A percentile compares a stretch with the other conserved stretches of the same genome.
Conservation (phyloP, 768 basidiomycete genomes). For the Suillus subluteus region DNA sequence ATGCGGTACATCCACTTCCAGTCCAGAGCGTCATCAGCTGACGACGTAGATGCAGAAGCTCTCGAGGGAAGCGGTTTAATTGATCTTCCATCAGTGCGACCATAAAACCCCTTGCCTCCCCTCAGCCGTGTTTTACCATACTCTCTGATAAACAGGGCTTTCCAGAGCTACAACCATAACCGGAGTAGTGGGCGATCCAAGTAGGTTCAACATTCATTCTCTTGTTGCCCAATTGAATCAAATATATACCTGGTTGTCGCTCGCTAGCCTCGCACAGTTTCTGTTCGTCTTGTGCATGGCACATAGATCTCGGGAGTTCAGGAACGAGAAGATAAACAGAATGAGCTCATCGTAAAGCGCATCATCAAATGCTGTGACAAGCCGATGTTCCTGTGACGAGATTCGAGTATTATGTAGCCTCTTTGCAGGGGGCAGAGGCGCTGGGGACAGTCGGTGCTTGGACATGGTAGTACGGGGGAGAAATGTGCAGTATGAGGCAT, state of each 20-base stretch:
- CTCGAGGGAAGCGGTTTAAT: slow-evolving; percentile 62
- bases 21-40: slow-evolving; percentile 45
- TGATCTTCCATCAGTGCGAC: slow-evolving; percentile 58
- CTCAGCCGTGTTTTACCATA: slow-evolving; percentile 72
- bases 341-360: slow-evolving; percentile 78
- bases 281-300: slow-evolving; percentile 60
- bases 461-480: slow-evolving; percentile 39
- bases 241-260: slow-evolving; percentile 63
- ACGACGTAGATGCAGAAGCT: slow-evolving; percentile 27
- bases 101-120: slow-evolving; percentile 65
- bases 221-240: slow-evolving; percentile 15
- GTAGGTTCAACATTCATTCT: slow-evolving; percentile 23
- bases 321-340: slow-evolving; percentile 71
- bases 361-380: slow-evolving; percentile 49
- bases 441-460: slow-evolving; percentile 55
- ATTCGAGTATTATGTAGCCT: slow-evolving; percentile 43
- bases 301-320: slow-evolving; percentile 71
- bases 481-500: neutral
- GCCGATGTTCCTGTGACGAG: slow-evolving; percentile 18
- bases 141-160: slow-evolving; percentile 59
- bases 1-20: slow-evolving; percentile 92
- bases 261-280: slow-evolving; percentile 68
- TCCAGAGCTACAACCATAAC: slow-evolving; percentile 58
- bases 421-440: slow-evolving; percentile 58
- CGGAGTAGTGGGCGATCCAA: slow-evolving; percentile 10